Conservation (phyloP, 1,284 basidiomycete species). For the Tylopilus orsonianus region DNA sequence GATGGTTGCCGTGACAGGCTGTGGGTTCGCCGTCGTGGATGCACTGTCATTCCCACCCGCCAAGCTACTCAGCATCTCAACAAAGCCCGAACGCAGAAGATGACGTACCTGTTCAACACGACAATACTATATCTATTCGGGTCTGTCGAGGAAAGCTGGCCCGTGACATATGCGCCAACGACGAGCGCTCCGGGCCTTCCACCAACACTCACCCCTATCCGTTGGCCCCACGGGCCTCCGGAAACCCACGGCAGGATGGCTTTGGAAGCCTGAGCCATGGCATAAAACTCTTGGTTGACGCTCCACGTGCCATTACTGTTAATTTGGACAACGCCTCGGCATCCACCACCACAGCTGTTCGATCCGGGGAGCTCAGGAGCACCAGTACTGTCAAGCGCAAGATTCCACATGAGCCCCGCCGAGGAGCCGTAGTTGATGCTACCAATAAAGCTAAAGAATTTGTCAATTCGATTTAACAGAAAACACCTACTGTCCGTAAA, state of each 20-base stretch:
- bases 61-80: background rate
- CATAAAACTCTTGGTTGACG: conserved; percentile 74
- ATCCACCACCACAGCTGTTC: conserved; percentile 61
- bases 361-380: conserved; percentile 64
- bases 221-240: conserved; percentile 66
- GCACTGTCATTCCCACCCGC: conserved; percentile 48
- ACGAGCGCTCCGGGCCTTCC: conserved; percentile 58
- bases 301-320: conserved; percentile 61
- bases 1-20: conserved; percentile 62
- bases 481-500: background rate
- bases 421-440: conserved; percentile 46
- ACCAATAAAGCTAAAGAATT: conserved; percentile 41
- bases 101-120: conserved; percentile 57
- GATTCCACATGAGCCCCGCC: conserved; percentile 70
- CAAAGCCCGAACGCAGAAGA: conserved; percentile 5
- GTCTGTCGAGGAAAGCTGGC: conserved; percentile 51
- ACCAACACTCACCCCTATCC: conserved; percentile 61
- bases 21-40: conserved; percentile 57
- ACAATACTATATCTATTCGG: conserved; percentile 68
- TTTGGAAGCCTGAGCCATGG: conserved; percentile 73
- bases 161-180: conserved; percentile 65
- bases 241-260: conserved; percentile 67
- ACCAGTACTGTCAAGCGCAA: conserved; percentile 62
- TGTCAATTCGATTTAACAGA: background rate
- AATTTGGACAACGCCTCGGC: conserved; percentile 63